Evolutionary conservation across 192 early-diverging fungal species (phyloP), one percentile per base, ranked within the genome.

Genomic region (Rhizophagus sp.): DNA sequence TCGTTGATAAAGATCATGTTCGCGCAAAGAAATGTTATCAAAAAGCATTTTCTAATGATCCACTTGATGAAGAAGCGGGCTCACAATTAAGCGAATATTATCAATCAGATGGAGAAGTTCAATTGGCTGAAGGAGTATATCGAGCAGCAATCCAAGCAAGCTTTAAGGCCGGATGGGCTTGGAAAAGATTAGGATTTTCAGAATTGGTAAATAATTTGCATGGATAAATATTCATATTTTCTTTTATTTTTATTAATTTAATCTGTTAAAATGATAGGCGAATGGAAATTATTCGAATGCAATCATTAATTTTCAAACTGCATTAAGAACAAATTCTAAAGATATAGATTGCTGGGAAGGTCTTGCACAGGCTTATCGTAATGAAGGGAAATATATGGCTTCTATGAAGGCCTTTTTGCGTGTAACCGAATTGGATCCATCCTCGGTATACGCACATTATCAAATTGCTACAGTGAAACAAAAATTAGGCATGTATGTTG

Each of bases 21-120:
- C 91, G 96, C 9, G 96, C 97, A 9, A 84, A 87, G 50, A 93
- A 93, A 76, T 99, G 96, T 82, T 96, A 93, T 82, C 84, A 89
- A 72, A 93, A 95, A 79, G 94, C 95, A 2, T 87, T 95, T n/a
- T 81, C 88, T 0, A 82, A 96, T 67, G 91, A 96, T 79, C 83
- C 87, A 4, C 79, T 83, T 39, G 91, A 96, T 83, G 84, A 87
- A 34, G 89, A 91, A 15, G 93, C 95, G 5, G 94, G 89, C 1
- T 76, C 88, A 15, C 81, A 83, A 34, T 84, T 99, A 36, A 89
- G 88, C 47, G 86, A 90, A 49, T 89, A 95, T 33, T 92, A 92
- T 47, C 64, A 92, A 61, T 81, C 76, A 0, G 86, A 87, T 9
- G 85, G 85, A 4, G 80, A 90, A 34, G 10, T 77, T 2, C 82